Evolutionary conservation across 2,329 filamentous ascomycete genomes (phyloP).

Genomic region (Pseudogymnoascus sp.): DNA sequence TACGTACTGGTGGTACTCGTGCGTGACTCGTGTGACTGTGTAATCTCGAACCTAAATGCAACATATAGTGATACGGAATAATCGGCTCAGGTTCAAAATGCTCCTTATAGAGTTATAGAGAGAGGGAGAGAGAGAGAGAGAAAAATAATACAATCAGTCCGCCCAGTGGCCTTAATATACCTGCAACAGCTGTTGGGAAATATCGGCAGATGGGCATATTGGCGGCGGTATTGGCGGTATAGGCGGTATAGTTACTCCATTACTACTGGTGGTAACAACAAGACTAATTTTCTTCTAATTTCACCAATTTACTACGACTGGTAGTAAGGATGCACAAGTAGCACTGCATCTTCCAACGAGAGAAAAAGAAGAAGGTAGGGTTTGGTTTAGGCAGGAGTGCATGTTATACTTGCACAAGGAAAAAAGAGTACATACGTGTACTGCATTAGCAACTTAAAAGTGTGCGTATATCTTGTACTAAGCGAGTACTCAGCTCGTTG

Average conservation of each 20-base stretch:
- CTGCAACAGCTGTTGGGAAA: background rate
- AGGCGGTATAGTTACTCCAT: background rate
- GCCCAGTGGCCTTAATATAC: background rate
- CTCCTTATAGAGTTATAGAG: background rate
- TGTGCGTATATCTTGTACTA: background rate
- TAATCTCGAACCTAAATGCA: background rate
- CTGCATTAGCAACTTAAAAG: background rate
- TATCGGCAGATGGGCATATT: background rate
- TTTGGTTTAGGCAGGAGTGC: slow-evolving; percentile 8
- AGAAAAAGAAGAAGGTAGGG: background rate
- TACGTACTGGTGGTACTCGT: background rate
- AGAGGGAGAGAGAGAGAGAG: background rate
- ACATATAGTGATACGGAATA: background rate
- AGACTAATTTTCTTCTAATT: background rate
- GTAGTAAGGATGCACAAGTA: background rate
- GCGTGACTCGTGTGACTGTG: background rate
- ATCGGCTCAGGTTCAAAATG: background rate
- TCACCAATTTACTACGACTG: background rate
- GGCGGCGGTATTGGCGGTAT: background rate
- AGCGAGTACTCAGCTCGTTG: background rate
- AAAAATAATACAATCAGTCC: background rate
- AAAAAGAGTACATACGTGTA: background rate
- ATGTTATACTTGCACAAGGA: background rate
- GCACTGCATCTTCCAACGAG: background rate
- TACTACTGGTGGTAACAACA: background rate